Base-by-base conservation (phyloP, 805 yeast genomes). In the Candida xiaguanensis region DNA sequence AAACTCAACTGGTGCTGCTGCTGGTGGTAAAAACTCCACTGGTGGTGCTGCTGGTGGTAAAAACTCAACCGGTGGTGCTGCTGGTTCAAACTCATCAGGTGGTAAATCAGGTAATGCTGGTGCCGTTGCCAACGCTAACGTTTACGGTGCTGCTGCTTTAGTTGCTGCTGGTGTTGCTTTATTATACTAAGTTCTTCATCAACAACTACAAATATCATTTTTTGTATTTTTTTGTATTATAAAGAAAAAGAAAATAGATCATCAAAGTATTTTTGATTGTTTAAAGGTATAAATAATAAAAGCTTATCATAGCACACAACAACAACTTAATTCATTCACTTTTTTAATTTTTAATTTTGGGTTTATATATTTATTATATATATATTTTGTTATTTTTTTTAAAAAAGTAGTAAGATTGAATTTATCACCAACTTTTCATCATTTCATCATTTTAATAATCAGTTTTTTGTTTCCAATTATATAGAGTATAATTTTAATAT, bases 91-190 rank as follows among this genome's bases (percentile, higher is more conserved):
- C 31, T 22, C 28, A 22, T 17, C 38, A 12, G 31, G 32, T 35
- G 8, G n/a, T 27, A 35, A 20, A 18, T 27, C 43, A 19, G 39
- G 41, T 34, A 42, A 31, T 19, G 44, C 41, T 25, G 40, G 32
- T 37, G 44, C 31, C 15, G 45, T 39, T 34, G 41, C 26, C 13
- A 24, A 33, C 31, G 41, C 44, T 19, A 35, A 31, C 35, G 31
- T 39, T 23, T 34, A 42, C 31, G 51, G 50, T 40, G 42, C 42
- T 36, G 51, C 42, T 36, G 49, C 40, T 28, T 46, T 44, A 20
- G 51, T 44, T 31, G 53, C 51, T 28, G 43, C 34, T 33, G 53
- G 46, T 41, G 50, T 41, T 38, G 46, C 48, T 31, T 46, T 49
- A 31, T 34, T 45, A 31, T 34, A 31, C 39, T 40, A 40, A 24